These are phyloP conservation scores for Tanacetum coccineum DNA, from an alignment of 129 eudicot species.

Conservation along the genomic window DNA sequence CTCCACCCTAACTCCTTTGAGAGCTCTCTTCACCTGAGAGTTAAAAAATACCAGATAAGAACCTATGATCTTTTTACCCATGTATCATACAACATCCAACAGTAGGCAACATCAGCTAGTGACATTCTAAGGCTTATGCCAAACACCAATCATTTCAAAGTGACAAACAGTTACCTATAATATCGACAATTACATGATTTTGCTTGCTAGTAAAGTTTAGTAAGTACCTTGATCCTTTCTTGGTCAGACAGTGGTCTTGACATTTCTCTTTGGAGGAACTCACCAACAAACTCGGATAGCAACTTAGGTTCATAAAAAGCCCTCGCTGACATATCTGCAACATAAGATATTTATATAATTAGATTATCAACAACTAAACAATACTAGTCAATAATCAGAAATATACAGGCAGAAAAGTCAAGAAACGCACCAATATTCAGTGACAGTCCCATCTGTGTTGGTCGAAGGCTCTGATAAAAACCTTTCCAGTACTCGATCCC, in stretches of 20 bases:
- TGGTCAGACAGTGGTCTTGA: constrained; percentile 49
- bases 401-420: neutral
- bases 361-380: neutral
- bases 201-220: neutral
- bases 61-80: too few relatives aligned
- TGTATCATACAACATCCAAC: too few relatives aligned
- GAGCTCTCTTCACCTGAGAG: constrained; percentile 53
- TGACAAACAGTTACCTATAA: neutral
- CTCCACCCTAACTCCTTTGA: constrained; percentile 54
- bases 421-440: constrained; percentile 52
- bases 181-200: neutral
- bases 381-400: neutral
- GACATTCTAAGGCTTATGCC: neutral
- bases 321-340: constrained; percentile 70
- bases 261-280: constrained; percentile 35
- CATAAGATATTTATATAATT: neutral
- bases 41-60: neutral
- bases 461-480: constrained; percentile 67
- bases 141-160: too few relatives aligned
- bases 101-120: neutral
- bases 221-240: constrained; percentile 55
- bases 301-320: constrained; percentile 43
- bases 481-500: constrained; percentile 77
- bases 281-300: constrained; percentile 47
- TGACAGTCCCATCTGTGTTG: constrained; percentile 86